These are phyloP conservation scores for Piedraia hortae DNA, from an alignment of 2,329 filamentous ascomycete species.

Conservation along the genomic window DNA sequence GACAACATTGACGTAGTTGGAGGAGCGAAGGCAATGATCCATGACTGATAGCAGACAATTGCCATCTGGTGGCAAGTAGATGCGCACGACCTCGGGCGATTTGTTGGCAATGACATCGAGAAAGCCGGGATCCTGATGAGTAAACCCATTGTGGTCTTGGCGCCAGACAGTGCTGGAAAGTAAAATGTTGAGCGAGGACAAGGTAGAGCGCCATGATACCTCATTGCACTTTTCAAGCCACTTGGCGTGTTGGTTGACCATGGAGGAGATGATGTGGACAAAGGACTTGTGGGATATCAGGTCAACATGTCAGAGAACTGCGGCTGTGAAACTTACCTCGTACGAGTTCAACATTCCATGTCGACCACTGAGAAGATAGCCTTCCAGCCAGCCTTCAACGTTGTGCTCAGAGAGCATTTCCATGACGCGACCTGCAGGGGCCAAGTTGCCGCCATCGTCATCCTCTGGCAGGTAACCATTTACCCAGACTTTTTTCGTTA, in stretches of 20 bases:
- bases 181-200: conserved; percentile 54
- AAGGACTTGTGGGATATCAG: too few relatives aligned
- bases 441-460: conserved; percentile 43
- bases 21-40: conserved; percentile 45
- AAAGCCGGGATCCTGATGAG: conserved; percentile 57
- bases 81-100: conserved; percentile 50
- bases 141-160: conserved; percentile 66
- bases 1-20: conserved; percentile 58
- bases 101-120: conserved; percentile 58
- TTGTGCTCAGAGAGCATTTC: conserved; percentile 67
- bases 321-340: too few relatives aligned
- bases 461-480: conserved; percentile 56
- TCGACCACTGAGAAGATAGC: conserved; percentile 46
- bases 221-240: conserved; percentile 65
- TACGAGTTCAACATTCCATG: conserved; percentile 58
- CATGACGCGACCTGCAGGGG: conserved; percentile 44
- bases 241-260: conserved; percentile 70
- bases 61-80: conserved; percentile 55
- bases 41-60: conserved; percentile 51
- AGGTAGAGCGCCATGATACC: conserved; percentile 45
- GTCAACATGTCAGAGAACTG: too few relatives aligned
- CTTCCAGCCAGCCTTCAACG: conserved; percentile 55
- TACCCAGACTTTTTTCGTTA: conserved; percentile 56
- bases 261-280: conserved; percentile 58
- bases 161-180: conserved; percentile 56